Evolutionary conservation across 306 rosid genomes (phyloP).

Genomic region (Biancaea sappan): DNA sequence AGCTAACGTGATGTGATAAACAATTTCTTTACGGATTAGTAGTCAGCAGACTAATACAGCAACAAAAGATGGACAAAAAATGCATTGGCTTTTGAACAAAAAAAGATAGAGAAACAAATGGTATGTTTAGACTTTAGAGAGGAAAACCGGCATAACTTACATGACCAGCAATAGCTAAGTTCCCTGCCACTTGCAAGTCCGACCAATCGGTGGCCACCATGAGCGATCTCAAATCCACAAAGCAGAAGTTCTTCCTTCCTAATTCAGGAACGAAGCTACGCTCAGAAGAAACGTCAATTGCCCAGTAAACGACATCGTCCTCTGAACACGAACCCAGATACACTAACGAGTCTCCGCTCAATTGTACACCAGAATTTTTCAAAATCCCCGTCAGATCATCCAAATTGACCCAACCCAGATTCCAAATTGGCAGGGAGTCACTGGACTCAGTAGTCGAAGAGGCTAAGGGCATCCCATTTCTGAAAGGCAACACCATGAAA

Average conservation of each 20-base stretch:
- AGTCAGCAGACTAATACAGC: neutral
- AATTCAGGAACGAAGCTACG: slow-evolving; percentile 45
- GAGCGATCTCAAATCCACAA: slow-evolving; percentile 81
- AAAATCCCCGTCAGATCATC: slow-evolving; percentile 48
- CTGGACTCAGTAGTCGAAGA: slow-evolving; percentile 41
- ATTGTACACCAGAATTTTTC: slow-evolving; percentile 44
- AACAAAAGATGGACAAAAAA: neutral
- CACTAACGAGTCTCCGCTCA: slow-evolving; percentile 66
- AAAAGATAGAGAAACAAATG: neutral
- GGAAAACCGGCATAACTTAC: slow-evolving; percentile 48
- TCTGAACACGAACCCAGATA: slow-evolving; percentile 67
- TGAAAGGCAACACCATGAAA: slow-evolving; percentile 77
- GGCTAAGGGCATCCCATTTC: slow-evolving; percentile 68
- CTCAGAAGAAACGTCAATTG: slow-evolving; percentile 69
- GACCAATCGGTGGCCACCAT: slow-evolving; percentile 94
- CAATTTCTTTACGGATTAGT: neutral
- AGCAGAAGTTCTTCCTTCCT: slow-evolving; percentile 43
- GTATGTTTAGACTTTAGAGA: neutral
- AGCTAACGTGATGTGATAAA: neutral
- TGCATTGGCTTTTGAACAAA: neutral
- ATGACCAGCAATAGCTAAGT: slow-evolving; percentile 88
- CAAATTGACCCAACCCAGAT: slow-evolving; percentile 77
- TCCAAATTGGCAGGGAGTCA: slow-evolving; percentile 56
- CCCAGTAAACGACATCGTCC: slow-evolving; percentile 76
- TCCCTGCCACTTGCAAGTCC: slow-evolving; percentile 59